These are phyloP conservation scores for Parietichytrium sp. DNA, from an alignment of 108 stramenopile genomes.

Conservation along the genomic window DNA sequence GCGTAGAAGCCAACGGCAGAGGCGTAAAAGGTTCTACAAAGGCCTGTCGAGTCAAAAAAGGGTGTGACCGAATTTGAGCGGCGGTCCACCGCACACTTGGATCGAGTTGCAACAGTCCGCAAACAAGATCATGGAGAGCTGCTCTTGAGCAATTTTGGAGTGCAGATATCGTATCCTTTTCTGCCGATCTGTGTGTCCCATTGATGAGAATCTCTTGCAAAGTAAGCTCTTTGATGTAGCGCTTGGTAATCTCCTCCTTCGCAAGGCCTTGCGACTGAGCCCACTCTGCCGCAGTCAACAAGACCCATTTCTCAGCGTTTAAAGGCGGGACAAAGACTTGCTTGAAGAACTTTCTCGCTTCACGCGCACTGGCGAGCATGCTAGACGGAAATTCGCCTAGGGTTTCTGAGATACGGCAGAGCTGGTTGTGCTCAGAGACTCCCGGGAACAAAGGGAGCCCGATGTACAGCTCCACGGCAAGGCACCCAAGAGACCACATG, in stretches of 20 bases:
- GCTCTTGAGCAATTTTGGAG: neutral
- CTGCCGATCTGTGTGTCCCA: neutral
- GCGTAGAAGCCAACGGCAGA: too few species aligned
- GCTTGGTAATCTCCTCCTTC: neutral
- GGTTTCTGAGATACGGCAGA: slow-evolving; percentile 87
- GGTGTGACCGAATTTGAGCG: neutral
- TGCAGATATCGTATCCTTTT: neutral
- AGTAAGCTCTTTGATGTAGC: neutral
- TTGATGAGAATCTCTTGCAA: slow-evolving; percentile 17
- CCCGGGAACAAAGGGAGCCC: slow-evolving; percentile 94
- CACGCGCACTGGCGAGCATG: slow-evolving; percentile 62
- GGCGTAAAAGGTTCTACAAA: too few species aligned
- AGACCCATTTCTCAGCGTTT: neutral
- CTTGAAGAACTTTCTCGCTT: slow-evolving; percentile 55
- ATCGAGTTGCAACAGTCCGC: slow-evolving; percentile 9
- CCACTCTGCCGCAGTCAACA: neutral
- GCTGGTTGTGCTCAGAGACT: slow-evolving; percentile 90
- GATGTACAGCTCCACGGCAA: slow-evolving; percentile 90
- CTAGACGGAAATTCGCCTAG: slow-evolving; percentile 79
- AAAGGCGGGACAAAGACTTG: too few species aligned
- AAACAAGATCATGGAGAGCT: neutral
- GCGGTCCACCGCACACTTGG: slow-evolving; percentile 15
- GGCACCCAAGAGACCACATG: slow-evolving; percentile 96
- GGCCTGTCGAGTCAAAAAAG: too few species aligned
- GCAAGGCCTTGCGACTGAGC: neutral